These are phyloP conservation scores for Pilasporangium apinafurcum DNA, from an alignment of 352 stramenopile genomes.

Conservation along the genomic window DNA sequence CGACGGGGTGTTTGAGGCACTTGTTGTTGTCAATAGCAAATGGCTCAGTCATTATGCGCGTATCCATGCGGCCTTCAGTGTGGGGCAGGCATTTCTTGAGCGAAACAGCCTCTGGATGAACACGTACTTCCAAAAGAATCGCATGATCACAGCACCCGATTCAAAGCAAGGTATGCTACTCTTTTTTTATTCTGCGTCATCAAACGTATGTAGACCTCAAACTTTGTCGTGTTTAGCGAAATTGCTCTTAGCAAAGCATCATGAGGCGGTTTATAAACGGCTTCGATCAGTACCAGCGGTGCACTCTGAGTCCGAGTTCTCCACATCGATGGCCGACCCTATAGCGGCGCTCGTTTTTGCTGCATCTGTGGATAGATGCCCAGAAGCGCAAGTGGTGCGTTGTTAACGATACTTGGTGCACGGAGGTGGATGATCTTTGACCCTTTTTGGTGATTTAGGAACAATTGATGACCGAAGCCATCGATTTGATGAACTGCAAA, in stretches of 20 bases:
- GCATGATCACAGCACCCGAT: slow-evolving; percentile 53
- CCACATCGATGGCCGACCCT: slow-evolving; percentile 43
- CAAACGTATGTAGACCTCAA: not conserved
- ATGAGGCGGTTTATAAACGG: slow-evolving; percentile 28
- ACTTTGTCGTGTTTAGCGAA: slow-evolving; percentile 22
- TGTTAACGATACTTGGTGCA: not conserved
- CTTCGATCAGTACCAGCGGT: slow-evolving; percentile 22
- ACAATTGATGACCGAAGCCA: slow-evolving; percentile 43
- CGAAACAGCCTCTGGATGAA: slow-evolving; percentile 81
- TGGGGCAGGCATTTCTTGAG: slow-evolving; percentile 47
- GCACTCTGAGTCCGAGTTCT: slow-evolving; percentile 43
- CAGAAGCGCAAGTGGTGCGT: slow-evolving; percentile 49
- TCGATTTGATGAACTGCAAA: slow-evolving; percentile 39
- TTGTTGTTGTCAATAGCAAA: slow-evolving; percentile 53
- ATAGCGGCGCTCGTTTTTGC: slow-evolving; percentile 62
- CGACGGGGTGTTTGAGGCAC: slow-evolving; percentile 30
- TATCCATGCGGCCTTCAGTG: slow-evolving; percentile 43
- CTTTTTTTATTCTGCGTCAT: not conserved
- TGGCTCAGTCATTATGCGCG: slow-evolving; percentile 63
- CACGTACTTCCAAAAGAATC: slow-evolving; percentile 72
- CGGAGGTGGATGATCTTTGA: not conserved
- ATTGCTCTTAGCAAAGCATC: slow-evolving; percentile 40
- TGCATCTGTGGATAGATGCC: slow-evolving; percentile 46
- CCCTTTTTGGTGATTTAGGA: slow-evolving; percentile 24
- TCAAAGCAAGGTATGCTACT: slow-evolving; percentile 37